Conservation (phyloP, 129 eudicot species). For the Scalesia atractyloides region DNA sequence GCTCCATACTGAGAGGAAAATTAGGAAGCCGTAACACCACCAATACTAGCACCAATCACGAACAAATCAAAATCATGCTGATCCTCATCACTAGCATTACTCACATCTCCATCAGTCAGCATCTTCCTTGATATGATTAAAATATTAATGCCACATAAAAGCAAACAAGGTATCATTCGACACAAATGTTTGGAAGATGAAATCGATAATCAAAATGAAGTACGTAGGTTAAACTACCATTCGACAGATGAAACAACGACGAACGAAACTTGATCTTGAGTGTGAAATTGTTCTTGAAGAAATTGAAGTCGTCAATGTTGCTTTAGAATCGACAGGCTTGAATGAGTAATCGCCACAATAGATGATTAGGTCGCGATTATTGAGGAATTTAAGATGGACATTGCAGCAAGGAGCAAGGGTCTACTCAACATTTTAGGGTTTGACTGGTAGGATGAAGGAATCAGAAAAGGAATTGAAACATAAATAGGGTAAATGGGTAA, state of each 20-base stretch:
- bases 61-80: slow-evolving; percentile 81
- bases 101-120: slow-evolving; percentile 70
- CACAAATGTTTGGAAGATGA: no score
- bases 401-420: no score
- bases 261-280: neutral
- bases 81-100: slow-evolving; percentile 28
- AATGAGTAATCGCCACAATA: slow-evolving; percentile 25
- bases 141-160: slow-evolving; percentile 24
- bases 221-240: slow-evolving; percentile 7
- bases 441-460: no score
- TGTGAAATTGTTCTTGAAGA: slow-evolving; percentile 1
- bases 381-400: slow-evolving; percentile 10
- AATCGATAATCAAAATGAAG: slow-evolving; percentile 12
- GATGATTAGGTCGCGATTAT: neutral
- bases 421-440: no score
- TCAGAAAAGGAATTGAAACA: no score
- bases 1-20: no score
- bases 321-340: slow-evolving; percentile 8
- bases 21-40: slow-evolving; percentile 93
- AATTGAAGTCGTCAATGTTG: neutral
- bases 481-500: no score
- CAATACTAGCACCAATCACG: slow-evolving; percentile 98
- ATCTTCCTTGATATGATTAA: slow-evolving; percentile 61
- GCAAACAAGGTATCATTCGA: slow-evolving; percentile 1
- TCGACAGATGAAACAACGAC: no score